Evolutionary conservation across 2,329 filamentous ascomycete genomes (phyloP).

Genomic region (Fusarium fracticaudum): DNA sequence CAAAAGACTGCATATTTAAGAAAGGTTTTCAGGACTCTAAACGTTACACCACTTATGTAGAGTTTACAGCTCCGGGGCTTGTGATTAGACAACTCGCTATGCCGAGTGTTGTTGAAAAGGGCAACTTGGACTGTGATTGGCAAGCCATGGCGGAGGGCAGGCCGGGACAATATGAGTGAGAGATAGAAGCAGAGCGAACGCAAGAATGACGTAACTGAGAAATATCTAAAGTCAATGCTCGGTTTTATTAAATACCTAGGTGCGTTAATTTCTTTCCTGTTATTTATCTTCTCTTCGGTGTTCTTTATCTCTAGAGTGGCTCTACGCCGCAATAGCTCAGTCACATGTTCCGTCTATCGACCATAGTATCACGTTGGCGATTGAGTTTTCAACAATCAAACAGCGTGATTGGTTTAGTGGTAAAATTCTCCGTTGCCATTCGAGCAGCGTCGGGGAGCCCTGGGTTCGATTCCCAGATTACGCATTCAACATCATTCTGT

Average conservation of each 20-base stretch:
- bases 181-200: background rate
- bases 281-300: too few species aligned
- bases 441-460: slow-evolving; percentile 16
- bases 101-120: too few species aligned
- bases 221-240: too few species aligned
- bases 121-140: background rate
- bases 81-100: background rate
- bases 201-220: background rate
- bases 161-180: background rate
- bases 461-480: slow-evolving; percentile 27
- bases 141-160: background rate
- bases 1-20: background rate
- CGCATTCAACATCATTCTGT: background rate
- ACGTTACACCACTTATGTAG: background rate
- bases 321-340: background rate
- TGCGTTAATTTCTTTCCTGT: background rate
- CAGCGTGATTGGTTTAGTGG: slow-evolving; percentile 27
- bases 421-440: slow-evolving; percentile 26
- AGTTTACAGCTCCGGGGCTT: background rate
- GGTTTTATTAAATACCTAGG: too few species aligned
- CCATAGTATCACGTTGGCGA: rapidly evolving
- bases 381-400: background rate
- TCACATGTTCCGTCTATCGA: background rate
- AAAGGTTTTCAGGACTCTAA: background rate
- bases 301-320: background rate